Base-by-base conservation (phyloP, 805 yeast species). In the Candida fluviatilis region DNA sequence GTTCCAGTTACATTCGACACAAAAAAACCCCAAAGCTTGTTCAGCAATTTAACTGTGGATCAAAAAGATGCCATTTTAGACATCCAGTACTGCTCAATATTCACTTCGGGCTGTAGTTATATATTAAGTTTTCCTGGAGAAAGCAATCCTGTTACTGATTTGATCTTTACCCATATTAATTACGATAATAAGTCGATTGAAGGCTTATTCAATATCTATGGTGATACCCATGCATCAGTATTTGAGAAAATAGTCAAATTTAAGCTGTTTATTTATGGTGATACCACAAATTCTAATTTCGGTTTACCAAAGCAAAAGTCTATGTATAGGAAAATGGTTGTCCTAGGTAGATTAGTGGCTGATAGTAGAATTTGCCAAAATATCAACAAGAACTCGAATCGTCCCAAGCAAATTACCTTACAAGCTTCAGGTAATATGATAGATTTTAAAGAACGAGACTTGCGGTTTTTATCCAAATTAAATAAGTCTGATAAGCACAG, bases 391-490 rank as follows among this genome's bases (percentile, higher is more conserved):
- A 23, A 24, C 4, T n/a, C 12, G 10, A 5, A 13, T 5, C 13
- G 29, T 12, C 31, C 14, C 27, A 35, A 15, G 33, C 32, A 43
- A 26, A 16, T 40, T 1, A 32, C 31, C 29, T 13, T 43, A 8
- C 39, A 45, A 5, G 32, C 54, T 11, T 32, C 33, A 5, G 73
- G 73, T 2, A 40, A 49, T 4, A 42, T 62, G 16, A 45, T 67
- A 12, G 70, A 68, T 43, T 67, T 68, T 43, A 57, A 60, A 31
- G 48, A 52, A 4, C 48, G 57, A 36, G 73, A 68, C 45, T 49
- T 68, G 34, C 49, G 71, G 28, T 64, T 63, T 35, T 39, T 57
- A 12, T 36, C 43, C 3, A 10, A 35, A 8, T 26, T 38, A 11
- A 37, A 38, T 11, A 24, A 28, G 31, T 27, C 42, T 5, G 37